These are phyloP conservation scores for Penicillium palitans DNA, from an alignment of 2,329 filamentous ascomycete genomes.

Conservation along the genomic window DNA sequence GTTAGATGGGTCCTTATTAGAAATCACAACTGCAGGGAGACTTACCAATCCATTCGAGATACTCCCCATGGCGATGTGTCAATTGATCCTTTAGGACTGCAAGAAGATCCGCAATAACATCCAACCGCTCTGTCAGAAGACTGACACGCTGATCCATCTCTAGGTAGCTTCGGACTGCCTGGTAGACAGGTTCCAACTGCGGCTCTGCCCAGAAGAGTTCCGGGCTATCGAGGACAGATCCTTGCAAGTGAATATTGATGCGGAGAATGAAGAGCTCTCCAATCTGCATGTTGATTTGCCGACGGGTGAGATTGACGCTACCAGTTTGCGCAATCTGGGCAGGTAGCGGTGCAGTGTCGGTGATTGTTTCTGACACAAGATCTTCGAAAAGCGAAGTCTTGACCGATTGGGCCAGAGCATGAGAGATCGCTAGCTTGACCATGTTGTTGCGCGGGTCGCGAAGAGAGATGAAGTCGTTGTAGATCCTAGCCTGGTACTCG, in stretches of 20 bases:
- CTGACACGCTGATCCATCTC: slow-evolving; percentile 97
- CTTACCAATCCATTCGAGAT: slow-evolving; percentile 84
- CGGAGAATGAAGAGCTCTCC: slow-evolving; percentile 96
- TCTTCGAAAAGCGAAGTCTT: slow-evolving; percentile 98
- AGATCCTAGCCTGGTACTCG: slow-evolving; percentile 97
- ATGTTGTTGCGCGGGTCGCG: slow-evolving; percentile 95
- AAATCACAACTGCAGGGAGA: slow-evolving; percentile 20
- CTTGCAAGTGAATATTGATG: slow-evolving; percentile 97
- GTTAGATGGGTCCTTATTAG: slow-evolving; percentile 17
- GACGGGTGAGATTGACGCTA: slow-evolving; percentile 82
- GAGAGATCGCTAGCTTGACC: slow-evolving; percentile 95
- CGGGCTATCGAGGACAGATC: slow-evolving; percentile 91
- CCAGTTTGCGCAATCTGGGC: slow-evolving; percentile 90
- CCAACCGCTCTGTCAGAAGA: slow-evolving; percentile 82
- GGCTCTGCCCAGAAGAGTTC: slow-evolving; percentile 99
- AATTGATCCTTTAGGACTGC: slow-evolving; percentile 94
- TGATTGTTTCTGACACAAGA: slow-evolving; percentile 88
- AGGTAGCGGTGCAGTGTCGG: slow-evolving; percentile 88
- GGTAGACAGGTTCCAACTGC: slow-evolving; percentile 92
- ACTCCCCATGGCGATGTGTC: slow-evolving; percentile 88
- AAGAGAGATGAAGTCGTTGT: slow-evolving; percentile 98
- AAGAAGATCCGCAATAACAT: slow-evolving; percentile 89
- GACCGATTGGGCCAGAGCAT: slow-evolving; percentile 91
- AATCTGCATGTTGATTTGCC: slow-evolving; percentile 98
- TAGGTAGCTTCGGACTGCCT: slow-evolving; percentile 89